These are phyloP conservation scores for Ogataea henricii DNA, from an alignment of 805 yeast genomes.

Conservation along the genomic window DNA sequence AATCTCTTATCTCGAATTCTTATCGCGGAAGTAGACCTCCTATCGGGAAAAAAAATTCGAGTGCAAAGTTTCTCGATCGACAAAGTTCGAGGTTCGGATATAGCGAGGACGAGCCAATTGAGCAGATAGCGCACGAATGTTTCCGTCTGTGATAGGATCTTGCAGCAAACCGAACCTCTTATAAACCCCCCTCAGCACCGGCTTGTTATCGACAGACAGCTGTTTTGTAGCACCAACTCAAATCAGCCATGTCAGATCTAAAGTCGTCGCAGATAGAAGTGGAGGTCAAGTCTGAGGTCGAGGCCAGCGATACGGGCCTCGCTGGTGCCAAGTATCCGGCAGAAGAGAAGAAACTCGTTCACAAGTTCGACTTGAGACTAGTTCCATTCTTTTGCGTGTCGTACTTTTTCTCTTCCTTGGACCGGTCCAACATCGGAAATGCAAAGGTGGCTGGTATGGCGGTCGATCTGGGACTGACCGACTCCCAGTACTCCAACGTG, in stretches of 20 bases:
- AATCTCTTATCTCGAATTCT: too few relatives aligned
- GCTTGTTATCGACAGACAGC: too few relatives aligned
- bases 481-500: constrained; percentile 43
- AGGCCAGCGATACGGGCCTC: not conserved
- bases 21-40: too few relatives aligned
- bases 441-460: constrained; percentile 56
- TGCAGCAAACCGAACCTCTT: too few relatives aligned
- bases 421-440: constrained; percentile 60
- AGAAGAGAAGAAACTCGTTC: constrained; percentile 9
- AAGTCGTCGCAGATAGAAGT: not conserved
- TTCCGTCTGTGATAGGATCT: too few relatives aligned
- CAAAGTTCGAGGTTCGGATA: too few relatives aligned
- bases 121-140: too few relatives aligned
- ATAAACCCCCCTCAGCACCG: too few relatives aligned
- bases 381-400: constrained; percentile 45
- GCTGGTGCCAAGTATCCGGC: not conserved
- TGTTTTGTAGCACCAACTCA: too few relatives aligned
- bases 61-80: too few relatives aligned
- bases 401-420: constrained; percentile 50
- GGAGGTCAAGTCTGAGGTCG: not conserved
- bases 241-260: not conserved
- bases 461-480: constrained; percentile 39
- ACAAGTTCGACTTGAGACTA: constrained; percentile 42
- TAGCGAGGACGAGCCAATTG: too few relatives aligned
- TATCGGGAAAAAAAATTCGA: too few relatives aligned